Evolutionary conservation across 2,329 filamentous ascomycete species (phyloP).

Genomic region (Colletotrichum gigasporum): DNA sequence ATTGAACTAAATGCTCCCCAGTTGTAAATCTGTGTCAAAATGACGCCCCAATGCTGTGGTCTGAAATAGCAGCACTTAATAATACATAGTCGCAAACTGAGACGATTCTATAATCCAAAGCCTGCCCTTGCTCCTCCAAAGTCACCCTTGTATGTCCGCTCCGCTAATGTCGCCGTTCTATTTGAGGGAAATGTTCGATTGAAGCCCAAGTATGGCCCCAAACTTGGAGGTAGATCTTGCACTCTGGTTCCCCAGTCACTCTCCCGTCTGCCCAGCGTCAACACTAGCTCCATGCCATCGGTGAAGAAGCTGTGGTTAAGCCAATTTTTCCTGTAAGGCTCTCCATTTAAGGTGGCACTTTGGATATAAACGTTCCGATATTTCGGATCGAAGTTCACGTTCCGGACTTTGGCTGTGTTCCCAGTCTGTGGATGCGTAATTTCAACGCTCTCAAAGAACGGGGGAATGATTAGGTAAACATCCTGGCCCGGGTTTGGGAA

Average conservation of each 20-base stretch:
- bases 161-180: not conserved
- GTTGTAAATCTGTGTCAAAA: too few relatives aligned
- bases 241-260: constrained; percentile 70
- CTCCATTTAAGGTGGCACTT: constrained; percentile 69
- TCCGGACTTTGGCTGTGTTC: constrained; percentile 67
- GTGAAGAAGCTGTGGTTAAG: constrained; percentile 74
- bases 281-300: constrained; percentile 70
- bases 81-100: too few relatives aligned
- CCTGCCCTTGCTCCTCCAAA: not conserved
- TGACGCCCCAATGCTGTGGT: not conserved
- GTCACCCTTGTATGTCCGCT: not conserved
- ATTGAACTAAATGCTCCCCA: too few relatives aligned
- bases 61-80: too few relatives aligned
- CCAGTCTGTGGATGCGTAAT: constrained; percentile 67
- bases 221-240: constrained; percentile 70
- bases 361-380: constrained; percentile 73
- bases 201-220: constrained; percentile 49
- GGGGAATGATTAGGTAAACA: constrained; percentile 76
- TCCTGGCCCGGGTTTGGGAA: constrained; percentile 76
- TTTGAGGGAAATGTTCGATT: constrained; percentile 31
- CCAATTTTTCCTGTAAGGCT: constrained; percentile 72
- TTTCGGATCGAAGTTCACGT: constrained; percentile 67
- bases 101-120: not conserved
- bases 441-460: constrained; percentile 70
- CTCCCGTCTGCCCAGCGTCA: constrained; percentile 68